Evolutionary conservation across 139 green algal genomes (phyloP).

Genomic region (Limnomonas spitsbergensis): DNA sequence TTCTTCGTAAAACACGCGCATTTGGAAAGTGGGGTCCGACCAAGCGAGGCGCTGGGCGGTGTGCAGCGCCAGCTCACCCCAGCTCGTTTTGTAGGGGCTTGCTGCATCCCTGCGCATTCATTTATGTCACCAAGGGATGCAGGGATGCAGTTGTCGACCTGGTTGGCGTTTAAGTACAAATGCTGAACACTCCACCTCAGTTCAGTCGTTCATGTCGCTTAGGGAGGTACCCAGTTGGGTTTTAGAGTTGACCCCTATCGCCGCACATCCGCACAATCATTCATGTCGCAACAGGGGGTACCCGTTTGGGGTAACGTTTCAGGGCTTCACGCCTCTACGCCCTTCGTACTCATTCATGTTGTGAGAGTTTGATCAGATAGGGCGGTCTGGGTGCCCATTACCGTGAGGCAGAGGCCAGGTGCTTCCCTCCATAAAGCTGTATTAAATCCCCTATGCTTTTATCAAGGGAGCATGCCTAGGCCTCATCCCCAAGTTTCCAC

Average conservation of each 20-base stretch:
- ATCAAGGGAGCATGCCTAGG: too few relatives aligned
- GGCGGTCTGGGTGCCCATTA: too few relatives aligned
- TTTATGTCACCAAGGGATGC: too few relatives aligned
- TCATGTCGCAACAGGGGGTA: too few relatives aligned
- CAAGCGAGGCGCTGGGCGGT: slow-evolving; percentile 50
- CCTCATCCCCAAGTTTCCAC: too few relatives aligned
- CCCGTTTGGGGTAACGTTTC: too few relatives aligned
- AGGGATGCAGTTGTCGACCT: not conserved
- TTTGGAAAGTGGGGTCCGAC: slow-evolving; percentile 41
- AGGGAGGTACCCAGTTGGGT: not conserved
- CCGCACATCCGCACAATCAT: not conserved
- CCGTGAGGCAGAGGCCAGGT: too few relatives aligned
- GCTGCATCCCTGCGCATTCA: not conserved
- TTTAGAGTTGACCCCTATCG: not conserved
- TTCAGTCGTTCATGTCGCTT: not conserved
- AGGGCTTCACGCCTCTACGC: too few relatives aligned
- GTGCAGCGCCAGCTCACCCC: slow-evolving; percentile 54
- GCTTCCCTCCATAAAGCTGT: too few relatives aligned
- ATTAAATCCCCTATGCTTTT: too few relatives aligned
- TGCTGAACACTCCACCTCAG: not conserved
- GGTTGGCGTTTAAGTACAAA: not conserved
- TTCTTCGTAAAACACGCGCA: slow-evolving; percentile 34
- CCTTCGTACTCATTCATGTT: too few relatives aligned
- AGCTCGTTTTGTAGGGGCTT: slow-evolving; percentile 36
- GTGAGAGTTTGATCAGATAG: too few relatives aligned